Percentiles rank a stretch among this genome's conserved stretches.
Conservation (phyloP, 208 protist genomes). For the Entamoeba histolytica region DNA sequence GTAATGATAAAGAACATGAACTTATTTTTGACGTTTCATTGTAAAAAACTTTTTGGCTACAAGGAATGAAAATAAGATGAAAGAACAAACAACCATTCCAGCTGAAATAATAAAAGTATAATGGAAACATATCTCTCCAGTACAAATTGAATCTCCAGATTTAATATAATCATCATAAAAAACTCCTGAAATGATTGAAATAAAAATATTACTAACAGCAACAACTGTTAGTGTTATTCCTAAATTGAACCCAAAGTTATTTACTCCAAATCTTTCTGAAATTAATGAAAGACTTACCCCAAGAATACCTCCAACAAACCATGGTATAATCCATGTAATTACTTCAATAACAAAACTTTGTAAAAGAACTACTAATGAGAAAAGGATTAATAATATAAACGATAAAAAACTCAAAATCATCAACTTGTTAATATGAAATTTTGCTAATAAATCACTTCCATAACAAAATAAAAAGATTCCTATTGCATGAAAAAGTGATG, state of each 20-base stretch:
- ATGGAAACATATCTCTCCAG: not conserved
- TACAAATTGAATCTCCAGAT: not conserved
- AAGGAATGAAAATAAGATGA: not conserved
- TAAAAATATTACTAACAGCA: not conserved
- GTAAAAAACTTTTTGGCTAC: no score
- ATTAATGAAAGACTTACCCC: not conserved
- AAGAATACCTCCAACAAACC: not conserved
- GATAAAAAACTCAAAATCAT: not conserved
- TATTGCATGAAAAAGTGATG: not conserved
- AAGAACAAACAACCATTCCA: not conserved
- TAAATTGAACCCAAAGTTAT: not conserved
- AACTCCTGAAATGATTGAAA: not conserved
- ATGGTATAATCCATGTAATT: not conserved
- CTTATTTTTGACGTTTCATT: no score
- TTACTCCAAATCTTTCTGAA: not conserved
- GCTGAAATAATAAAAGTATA: not conserved
- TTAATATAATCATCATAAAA: not conserved
- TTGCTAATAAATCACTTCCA: not conserved
- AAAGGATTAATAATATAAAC: not conserved
- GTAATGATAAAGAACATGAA: no score
- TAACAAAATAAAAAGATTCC: not conserved
- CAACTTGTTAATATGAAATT: not conserved
- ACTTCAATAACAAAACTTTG: not conserved
- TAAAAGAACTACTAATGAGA: not conserved
- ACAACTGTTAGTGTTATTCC: not conserved